Percentiles rank a stretch among this genome's conserved stretches.
Evolutionary conservation across 1,284 basidiomycete genomes (phyloP).

Genomic region (Ceratobasidium papillatum): DNA sequence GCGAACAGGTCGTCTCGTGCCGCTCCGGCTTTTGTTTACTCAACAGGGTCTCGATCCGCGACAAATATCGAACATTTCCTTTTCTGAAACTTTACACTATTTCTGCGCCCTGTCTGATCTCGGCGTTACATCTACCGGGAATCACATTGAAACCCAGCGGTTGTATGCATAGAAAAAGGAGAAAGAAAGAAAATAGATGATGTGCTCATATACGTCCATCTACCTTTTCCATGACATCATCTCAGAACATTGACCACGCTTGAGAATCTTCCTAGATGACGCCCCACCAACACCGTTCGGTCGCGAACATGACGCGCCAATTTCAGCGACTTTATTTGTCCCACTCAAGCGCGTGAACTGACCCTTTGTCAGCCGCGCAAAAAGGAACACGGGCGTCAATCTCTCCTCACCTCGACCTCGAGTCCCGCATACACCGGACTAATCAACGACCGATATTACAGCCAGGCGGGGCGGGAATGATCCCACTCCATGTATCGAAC

Average conservation of each 20-base stretch:
- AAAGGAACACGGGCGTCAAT: slow-evolving; percentile 4
- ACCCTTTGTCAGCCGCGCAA: slow-evolving; percentile 3
- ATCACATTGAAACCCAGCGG: not conserved
- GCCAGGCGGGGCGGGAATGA: too few species aligned
- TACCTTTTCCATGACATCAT: not conserved
- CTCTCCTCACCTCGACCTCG: not conserved
- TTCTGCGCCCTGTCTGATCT: slow-evolving; percentile 16
- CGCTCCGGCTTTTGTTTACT: slow-evolving; percentile 24
- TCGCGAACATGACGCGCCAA: not conserved
- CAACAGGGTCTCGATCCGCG: slow-evolving; percentile 32
- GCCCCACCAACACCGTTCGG: not conserved
- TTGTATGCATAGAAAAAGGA: not conserved
- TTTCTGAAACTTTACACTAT: slow-evolving; percentile 31
- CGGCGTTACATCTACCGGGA: not conserved
- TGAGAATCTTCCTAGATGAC: too few species aligned
- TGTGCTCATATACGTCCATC: not conserved
- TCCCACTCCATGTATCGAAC: slow-evolving; percentile 70
- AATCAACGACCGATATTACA: slow-evolving; percentile 6
- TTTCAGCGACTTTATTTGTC: not conserved
- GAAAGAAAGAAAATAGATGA: not conserved
- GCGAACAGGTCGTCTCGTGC: not conserved
- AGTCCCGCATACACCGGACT: slow-evolving; percentile 14
- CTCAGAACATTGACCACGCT: too few species aligned
- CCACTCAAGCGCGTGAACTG: not conserved
- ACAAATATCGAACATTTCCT: not conserved